These are phyloP conservation scores for Septoria linicola DNA, from an alignment of 2,329 filamentous ascomycete species.

Conservation along the genomic window DNA sequence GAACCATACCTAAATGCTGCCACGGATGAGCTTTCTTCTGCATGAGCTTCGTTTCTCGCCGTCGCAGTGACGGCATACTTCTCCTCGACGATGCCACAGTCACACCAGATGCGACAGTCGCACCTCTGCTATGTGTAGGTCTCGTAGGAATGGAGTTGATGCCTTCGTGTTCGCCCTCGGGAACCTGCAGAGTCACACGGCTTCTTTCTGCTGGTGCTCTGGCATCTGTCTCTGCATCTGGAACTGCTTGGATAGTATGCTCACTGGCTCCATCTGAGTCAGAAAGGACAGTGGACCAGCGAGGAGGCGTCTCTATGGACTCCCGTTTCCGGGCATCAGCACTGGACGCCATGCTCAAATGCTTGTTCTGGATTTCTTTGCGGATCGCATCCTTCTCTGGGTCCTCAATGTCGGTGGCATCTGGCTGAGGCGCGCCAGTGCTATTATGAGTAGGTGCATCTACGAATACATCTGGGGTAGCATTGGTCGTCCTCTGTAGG, in stretches of 20 bases:
- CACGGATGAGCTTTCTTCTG: constrained; percentile 33
- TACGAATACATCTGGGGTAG: constrained; percentile 3
- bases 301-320: constrained; percentile 24
- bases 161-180: constrained; percentile 14
- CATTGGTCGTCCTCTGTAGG: neutral
- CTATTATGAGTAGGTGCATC: constrained; percentile 2
- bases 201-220: constrained; percentile 12
- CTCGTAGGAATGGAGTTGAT: neutral
- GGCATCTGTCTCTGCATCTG: constrained; percentile 9
- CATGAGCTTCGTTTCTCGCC: constrained; percentile 31
- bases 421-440: constrained; percentile 1
- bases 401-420: constrained; percentile 3
- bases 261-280: constrained; percentile 19
- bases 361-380: constrained; percentile 22
- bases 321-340: constrained; percentile 23
- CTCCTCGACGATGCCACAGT: constrained; percentile 20
- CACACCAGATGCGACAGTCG: constrained; percentile 19
- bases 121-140: constrained; percentile 21
- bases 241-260: constrained; percentile 13
- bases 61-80: constrained; percentile 27
- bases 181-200: constrained; percentile 17
- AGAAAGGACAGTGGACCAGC: constrained; percentile 23
- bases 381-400: constrained; percentile 24
- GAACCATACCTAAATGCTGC: constrained; percentile 28
- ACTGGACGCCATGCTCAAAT: constrained; percentile 19